Evolutionary conservation across 2,329 filamentous ascomycete species (phyloP).

Genomic region (Neopestalotiopsis clavispora): DNA sequence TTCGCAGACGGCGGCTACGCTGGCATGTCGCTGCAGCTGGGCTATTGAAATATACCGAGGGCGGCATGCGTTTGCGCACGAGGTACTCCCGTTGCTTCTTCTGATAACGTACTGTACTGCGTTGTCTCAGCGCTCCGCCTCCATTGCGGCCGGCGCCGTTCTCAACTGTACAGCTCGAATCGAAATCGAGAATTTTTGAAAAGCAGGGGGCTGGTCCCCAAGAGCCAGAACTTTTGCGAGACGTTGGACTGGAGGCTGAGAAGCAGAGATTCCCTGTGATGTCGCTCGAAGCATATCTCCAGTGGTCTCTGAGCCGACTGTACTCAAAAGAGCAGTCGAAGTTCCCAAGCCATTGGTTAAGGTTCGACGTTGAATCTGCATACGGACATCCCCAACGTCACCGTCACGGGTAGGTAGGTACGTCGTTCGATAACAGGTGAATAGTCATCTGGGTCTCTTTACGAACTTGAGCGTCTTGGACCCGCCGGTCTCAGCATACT

Average conservation of each 20-base stretch:
- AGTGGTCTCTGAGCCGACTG: not conserved
- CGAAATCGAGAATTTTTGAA: not conserved
- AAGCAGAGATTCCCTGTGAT: not conserved
- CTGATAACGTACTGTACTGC: not conserved
- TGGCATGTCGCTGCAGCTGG: not conserved
- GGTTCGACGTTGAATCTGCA: not conserved
- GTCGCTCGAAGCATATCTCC: not conserved
- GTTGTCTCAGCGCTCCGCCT: constrained; percentile 2
- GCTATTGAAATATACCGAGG: not conserved
- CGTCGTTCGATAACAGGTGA: not conserved
- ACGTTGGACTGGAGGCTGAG: not conserved
- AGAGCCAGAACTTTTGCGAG: not conserved
- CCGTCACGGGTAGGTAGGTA: not conserved
- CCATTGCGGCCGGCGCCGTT: not conserved
- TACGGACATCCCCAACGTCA: not conserved
- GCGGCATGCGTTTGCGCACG: constrained; percentile 1
- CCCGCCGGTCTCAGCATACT: not conserved
- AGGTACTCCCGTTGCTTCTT: not conserved
- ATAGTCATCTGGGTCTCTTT: not conserved
- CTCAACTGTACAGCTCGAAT: not conserved
- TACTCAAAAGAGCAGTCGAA: not conserved
- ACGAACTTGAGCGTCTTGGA: not conserved
- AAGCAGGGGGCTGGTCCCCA: not conserved
- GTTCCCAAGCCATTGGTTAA: not conserved
- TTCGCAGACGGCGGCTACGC: not conserved